A percentile compares a stretch with the other conserved stretches of the same genome.
These are phyloP conservation scores for Lobulomyces angularis DNA, from an alignment of 192 early-diverging fungal species.

Conservation along the genomic window DNA sequence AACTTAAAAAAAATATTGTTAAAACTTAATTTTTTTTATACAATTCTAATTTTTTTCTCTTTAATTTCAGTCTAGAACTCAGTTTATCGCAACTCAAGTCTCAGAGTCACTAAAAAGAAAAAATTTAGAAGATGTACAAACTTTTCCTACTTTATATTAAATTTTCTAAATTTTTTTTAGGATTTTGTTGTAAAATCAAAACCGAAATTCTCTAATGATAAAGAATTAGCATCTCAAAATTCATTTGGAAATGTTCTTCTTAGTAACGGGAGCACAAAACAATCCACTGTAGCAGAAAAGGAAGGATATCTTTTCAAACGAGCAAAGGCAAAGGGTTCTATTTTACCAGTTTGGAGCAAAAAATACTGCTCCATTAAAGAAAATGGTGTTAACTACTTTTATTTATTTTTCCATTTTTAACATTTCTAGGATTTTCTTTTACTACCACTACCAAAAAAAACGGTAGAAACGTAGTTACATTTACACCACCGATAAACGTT, in stretches of 20 bases:
- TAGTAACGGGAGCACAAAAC: slow-evolving; percentile 7
- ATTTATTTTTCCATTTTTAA: slow-evolving; percentile 25
- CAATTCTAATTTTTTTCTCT: too few relatives aligned
- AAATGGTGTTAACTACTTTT: slow-evolving; percentile 39
- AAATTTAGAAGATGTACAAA: slow-evolving; percentile 13
- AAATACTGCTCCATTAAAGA: slow-evolving; percentile 50
- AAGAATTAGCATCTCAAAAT: slow-evolving; percentile 9
- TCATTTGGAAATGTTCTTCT: slow-evolving; percentile 14
- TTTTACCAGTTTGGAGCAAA: slow-evolving; percentile 28
- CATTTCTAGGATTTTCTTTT: slow-evolving; percentile 13
- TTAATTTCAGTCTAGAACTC: too few relatives aligned
- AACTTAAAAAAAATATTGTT: slow-evolving; percentile 8
- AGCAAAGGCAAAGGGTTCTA: slow-evolving; percentile 33
- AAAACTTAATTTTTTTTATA: slow-evolving; percentile 5
- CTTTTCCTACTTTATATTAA: slow-evolving; percentile 1
- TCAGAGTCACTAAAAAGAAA: slow-evolving; percentile 11
- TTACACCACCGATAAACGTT: slow-evolving; percentile 40
- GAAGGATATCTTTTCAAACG: slow-evolving; percentile 52
- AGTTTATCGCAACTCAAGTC: too few relatives aligned
- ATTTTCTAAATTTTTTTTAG: neutral
- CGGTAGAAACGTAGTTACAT: slow-evolving; percentile 30
- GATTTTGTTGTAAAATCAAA: too few relatives aligned
- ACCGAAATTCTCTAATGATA: slow-evolving; percentile 8
- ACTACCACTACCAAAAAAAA: slow-evolving; percentile 20
- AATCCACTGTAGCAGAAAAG: slow-evolving; percentile 27